Percentiles rank a stretch among this genome's conserved stretches.
Conservation (phyloP, 208 protist species). For the Trypanosoma theileri region DNA sequence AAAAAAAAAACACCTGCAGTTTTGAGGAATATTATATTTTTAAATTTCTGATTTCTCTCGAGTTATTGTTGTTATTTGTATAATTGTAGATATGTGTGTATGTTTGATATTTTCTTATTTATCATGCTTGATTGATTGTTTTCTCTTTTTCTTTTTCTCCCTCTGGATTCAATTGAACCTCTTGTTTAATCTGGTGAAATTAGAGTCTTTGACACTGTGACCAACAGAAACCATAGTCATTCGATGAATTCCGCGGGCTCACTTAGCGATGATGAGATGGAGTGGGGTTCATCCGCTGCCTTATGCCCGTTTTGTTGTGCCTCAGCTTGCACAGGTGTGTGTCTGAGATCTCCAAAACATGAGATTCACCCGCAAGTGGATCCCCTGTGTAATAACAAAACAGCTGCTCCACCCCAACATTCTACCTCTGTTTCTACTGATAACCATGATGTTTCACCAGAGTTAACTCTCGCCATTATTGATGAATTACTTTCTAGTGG, state of each 20-base stretch:
- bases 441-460: neutral
- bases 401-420: neutral
- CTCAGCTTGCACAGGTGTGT: conserved; percentile 5
- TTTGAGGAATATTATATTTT: neutral
- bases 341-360: conserved; percentile 5
- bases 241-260: neutral
- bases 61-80: neutral
- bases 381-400: no score
- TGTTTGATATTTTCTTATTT: neutral
- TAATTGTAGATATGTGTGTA: neutral
- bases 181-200: neutral
- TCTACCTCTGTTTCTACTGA: neutral
- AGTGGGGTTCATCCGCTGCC: conserved; percentile 9
- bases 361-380: neutral
- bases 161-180: no score
- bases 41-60: neutral
- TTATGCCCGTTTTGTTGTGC: conserved; percentile 10
- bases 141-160: conserved; percentile 1
- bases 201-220: neutral
- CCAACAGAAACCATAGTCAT: neutral
- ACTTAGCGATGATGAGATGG: neutral
- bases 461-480: conserved; percentile 1
- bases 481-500: neutral
- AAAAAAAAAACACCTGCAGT: no score
- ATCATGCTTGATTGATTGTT: neutral